Percentiles rank a stretch among this genome's conserved stretches.
phyloP scores from a whole-genome alignment of 2,329 filamentous ascomycete species.

The Alternaria brassicae region DNA sequence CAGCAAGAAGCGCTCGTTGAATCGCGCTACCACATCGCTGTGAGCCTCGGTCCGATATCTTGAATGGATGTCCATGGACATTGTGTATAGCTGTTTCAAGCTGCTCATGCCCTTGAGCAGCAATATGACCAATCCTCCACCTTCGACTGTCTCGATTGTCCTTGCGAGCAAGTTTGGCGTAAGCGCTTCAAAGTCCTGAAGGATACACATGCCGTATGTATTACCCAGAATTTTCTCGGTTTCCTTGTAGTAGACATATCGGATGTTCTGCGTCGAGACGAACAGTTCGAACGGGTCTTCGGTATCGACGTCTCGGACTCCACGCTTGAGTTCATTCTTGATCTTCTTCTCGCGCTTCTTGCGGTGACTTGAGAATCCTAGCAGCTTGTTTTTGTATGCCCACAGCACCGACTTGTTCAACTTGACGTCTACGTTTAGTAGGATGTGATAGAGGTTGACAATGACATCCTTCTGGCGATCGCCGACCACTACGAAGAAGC shows the following conservation, averaged over 20 bases:
- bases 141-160: slow-evolving; percentile 97
- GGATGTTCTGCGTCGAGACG: slow-evolving; percentile 93
- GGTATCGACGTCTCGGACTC: slow-evolving; percentile 87
- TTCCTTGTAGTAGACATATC: slow-evolving; percentile 99
- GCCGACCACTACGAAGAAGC: slow-evolving; percentile 96
- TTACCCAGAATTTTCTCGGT: slow-evolving; percentile 98
- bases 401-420: slow-evolving; percentile 96
- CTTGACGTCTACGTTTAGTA: slow-evolving; percentile 87
- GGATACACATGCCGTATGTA: slow-evolving; percentile 97
- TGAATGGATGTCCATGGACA: slow-evolving; percentile 98
- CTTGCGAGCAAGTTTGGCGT: slow-evolving; percentile 96
- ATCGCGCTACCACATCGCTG: slow-evolving; percentile 90
- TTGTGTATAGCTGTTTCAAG: slow-evolving; percentile 93
- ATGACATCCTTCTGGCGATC: slow-evolving; percentile 96
- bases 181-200: slow-evolving; percentile 97
- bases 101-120: slow-evolving; percentile 96
- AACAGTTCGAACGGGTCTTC: slow-evolving; percentile 98
- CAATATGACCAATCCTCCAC: slow-evolving; percentile 88
- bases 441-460: slow-evolving; percentile 91
- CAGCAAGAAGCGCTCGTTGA: slow-evolving; percentile 97
- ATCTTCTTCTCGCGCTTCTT: slow-evolving; percentile 99
- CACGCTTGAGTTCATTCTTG: slow-evolving; percentile 96
- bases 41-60: slow-evolving; percentile 96
- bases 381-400: slow-evolving; percentile 98
- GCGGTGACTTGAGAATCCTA: slow-evolving; percentile 91